phyloP scores from a whole-genome alignment of 257 asterid genomes.

The Solanum arcanum region DNA sequence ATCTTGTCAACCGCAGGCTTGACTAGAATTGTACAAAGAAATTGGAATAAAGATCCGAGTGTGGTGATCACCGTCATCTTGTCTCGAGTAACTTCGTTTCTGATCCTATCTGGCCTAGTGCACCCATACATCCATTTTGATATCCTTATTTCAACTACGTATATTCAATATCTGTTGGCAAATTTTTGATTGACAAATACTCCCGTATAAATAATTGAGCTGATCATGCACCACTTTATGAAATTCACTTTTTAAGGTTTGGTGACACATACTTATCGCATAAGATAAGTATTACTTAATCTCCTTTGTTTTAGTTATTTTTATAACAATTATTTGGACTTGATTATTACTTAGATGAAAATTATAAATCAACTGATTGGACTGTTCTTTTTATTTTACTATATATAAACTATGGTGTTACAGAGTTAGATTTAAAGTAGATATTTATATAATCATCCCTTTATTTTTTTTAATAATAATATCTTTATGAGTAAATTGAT shows the following conservation, averaged over 20 bases:
- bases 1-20: not conserved
- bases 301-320: not conserved
- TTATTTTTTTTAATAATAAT: not conserved
- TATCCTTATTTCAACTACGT: not conserved
- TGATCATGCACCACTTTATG: not conserved
- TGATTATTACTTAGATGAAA: not conserved
- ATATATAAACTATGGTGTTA: no score
- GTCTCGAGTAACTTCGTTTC: not conserved
- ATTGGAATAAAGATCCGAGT: no score
- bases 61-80: rapidly evolving
- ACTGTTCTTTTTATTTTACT: no score
- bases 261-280: not conserved
- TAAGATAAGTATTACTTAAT: not conserved
- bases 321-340: not conserved
- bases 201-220: not conserved
- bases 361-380: not conserved
- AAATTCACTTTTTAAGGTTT: not conserved
- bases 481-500: not conserved
- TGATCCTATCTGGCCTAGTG: not conserved
- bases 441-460: not conserved
- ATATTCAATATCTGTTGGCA: not conserved
- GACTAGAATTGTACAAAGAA: no score
- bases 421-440: no score
- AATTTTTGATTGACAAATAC: not conserved
- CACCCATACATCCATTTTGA: not conserved